Percentiles rank a stretch among this genome's conserved stretches.
phyloP scores from a whole-genome alignment of 768 basidiomycete genomes.

The Tylopilus plumbeoviolaceoides region DNA sequence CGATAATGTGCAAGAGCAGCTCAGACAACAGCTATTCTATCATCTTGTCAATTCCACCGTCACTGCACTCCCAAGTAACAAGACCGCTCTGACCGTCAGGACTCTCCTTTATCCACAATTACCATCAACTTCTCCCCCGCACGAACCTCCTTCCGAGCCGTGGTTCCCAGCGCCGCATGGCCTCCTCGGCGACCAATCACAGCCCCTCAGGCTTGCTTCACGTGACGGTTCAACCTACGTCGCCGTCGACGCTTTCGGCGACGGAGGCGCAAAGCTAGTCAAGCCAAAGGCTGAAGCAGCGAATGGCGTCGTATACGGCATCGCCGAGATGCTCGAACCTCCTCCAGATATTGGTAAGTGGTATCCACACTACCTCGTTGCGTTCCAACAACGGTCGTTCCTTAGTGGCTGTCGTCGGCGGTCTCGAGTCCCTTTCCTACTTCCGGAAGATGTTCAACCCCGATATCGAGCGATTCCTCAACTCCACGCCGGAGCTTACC shows the following conservation, averaged over 20 bases:
- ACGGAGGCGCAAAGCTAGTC: constrained; percentile 65
- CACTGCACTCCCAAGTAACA: constrained; percentile 37
- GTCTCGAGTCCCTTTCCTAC: constrained; percentile 63
- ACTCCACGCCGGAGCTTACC: constrained; percentile 69
- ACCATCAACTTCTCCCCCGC: constrained; percentile 55
- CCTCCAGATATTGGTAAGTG: constrained; percentile 71
- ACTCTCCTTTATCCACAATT: constrained; percentile 73
- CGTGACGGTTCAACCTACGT: constrained; percentile 49
- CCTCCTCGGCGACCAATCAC: constrained; percentile 74
- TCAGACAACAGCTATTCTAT: constrained; percentile 91
- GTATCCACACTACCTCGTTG: background rate
- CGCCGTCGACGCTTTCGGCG: constrained; percentile 75
- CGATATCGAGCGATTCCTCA: constrained; percentile 53
- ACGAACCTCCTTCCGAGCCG: constrained; percentile 67
- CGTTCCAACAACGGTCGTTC: background rate
- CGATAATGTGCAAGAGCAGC: constrained; percentile 79
- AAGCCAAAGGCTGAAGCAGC: constrained; percentile 53
- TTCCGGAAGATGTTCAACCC: constrained; percentile 68
- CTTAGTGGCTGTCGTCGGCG: constrained; percentile 57
- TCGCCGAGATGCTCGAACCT: constrained; percentile 68
- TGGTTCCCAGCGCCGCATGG: constrained; percentile 87
- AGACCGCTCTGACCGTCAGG: constrained; percentile 38
- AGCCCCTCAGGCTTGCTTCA: constrained; percentile 65
- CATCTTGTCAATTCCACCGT: constrained; percentile 87
- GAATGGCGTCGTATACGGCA: constrained; percentile 78